A percentile compares a stretch with the other conserved stretches of the same genome.
Evolutionary conservation across 257 asterid genomes (phyloP).

Genomic region (Leonotis leonurus): DNA sequence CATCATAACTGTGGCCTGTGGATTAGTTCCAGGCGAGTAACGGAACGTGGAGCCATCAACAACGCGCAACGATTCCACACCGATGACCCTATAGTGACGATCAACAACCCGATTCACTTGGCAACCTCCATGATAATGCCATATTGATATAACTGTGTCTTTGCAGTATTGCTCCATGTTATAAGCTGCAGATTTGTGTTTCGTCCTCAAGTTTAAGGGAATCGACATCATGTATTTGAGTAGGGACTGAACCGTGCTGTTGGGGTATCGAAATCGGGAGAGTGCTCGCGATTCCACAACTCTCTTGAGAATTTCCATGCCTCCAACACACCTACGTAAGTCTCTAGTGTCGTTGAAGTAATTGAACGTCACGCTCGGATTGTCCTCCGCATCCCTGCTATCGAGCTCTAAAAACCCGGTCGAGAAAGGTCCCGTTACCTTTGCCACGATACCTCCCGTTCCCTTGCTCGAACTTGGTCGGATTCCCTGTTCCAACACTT

Average conservation of each 20-base stretch:
- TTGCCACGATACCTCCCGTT: conserved; percentile 47
- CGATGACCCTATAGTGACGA: conserved; percentile 42
- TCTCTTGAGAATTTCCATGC: conserved; percentile 37
- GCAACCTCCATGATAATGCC: conserved; percentile 97
- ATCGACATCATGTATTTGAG: conserved; percentile 27
- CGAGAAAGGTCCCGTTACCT: conserved; percentile 60
- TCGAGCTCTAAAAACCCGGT: conserved; percentile 53
- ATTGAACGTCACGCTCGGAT: conserved; percentile 71
- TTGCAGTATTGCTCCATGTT: conserved; percentile 56
- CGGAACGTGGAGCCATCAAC: conserved; percentile 69
- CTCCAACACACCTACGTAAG: conserved; percentile 53
- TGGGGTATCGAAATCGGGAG: conserved; percentile 37
- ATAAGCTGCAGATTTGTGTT: conserved; percentile 29
- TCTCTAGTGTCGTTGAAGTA: conserved; percentile 69
- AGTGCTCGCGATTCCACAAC: conserved; percentile 43
- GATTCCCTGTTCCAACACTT: background rate
- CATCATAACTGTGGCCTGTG: conserved; percentile 96
- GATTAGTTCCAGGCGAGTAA: conserved; percentile 75
- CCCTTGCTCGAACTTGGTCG: background rate
- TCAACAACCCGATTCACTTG: conserved; percentile 64
- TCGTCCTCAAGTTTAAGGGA: conserved; percentile 42
- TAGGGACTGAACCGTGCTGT: conserved; percentile 28
- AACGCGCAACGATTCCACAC: conserved; percentile 62
- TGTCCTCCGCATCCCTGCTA: conserved; percentile 48
- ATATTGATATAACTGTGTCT: conserved; percentile 68